These are phyloP conservation scores for Trichoderma lentiforme DNA, from an alignment of 2,329 filamentous ascomycete species.

Conservation along the genomic window DNA sequence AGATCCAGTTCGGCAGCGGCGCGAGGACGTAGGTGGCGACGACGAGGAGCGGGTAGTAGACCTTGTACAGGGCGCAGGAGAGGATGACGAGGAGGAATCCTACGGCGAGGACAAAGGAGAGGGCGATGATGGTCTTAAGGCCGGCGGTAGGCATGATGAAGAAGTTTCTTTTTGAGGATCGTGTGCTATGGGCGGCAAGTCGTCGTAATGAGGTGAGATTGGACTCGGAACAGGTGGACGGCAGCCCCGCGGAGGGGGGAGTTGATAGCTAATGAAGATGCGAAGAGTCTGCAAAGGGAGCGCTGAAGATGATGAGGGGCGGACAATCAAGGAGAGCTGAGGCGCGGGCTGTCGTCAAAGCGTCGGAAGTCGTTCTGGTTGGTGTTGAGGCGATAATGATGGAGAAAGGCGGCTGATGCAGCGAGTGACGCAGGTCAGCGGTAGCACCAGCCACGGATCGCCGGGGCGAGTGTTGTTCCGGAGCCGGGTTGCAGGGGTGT, in stretches of 20 bases:
- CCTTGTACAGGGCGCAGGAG: slow-evolving; percentile 89
- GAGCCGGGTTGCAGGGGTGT: slow-evolving; percentile 7
- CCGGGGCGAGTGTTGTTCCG: slow-evolving; percentile 20
- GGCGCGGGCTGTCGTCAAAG: not conserved
- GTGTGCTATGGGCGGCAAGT: not conserved
- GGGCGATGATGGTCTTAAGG: slow-evolving; percentile 97
- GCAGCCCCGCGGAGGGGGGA: slow-evolving; percentile 20
- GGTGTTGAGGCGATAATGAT: slow-evolving; percentile 11
- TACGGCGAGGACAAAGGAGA: slow-evolving; percentile 98
- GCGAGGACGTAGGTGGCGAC: slow-evolving; percentile 94
- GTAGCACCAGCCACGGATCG: not conserved
- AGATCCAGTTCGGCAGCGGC: slow-evolving; percentile 95
- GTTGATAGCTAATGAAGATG: not conserved
- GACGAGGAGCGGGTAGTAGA: slow-evolving; percentile 92
- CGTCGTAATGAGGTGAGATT: slow-evolving; percentile 7
- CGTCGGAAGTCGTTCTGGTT: not conserved
- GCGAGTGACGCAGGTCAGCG: slow-evolving; percentile 15
- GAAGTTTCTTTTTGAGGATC: not conserved
- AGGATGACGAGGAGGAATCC: slow-evolving; percentile 99
- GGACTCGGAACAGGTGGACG: not conserved
- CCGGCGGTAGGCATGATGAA: slow-evolving; percentile 70
- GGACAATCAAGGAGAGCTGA: not conserved
- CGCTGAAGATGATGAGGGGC: not conserved
- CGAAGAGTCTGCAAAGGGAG: not conserved
- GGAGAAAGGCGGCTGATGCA: slow-evolving; percentile 8